Conservation (phyloP, 2,329 filamentous ascomycete species). For the Parafenestella ontariensis region DNA sequence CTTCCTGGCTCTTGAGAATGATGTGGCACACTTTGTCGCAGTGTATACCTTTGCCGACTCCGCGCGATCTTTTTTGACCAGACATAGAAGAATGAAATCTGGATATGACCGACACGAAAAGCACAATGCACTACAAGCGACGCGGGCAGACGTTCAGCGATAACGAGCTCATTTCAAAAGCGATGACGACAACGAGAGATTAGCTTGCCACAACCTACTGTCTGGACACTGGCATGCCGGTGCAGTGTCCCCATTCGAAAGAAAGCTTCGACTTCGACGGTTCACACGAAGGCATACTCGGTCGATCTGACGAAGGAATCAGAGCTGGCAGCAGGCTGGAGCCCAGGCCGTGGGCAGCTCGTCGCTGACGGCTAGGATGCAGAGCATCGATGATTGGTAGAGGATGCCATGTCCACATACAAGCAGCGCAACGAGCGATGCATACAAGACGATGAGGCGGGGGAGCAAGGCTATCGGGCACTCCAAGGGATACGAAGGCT, state of each 20-base stretch:
- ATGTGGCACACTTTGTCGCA: constrained; percentile 21
- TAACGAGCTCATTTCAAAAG: background rate
- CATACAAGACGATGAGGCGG: constrained; percentile 8
- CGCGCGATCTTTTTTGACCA: constrained; percentile 3
- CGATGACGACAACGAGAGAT: background rate
- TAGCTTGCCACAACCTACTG: background rate
- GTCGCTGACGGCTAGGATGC: background rate
- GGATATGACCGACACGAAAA: constrained; percentile 25
- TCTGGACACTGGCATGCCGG: background rate
- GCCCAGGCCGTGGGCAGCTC: background rate
- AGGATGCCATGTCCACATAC: background rate
- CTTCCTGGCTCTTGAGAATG: constrained; percentile 26
- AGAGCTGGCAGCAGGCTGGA: background rate
- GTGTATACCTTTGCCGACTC: constrained; percentile 11
- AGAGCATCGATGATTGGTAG: background rate
- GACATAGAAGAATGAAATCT: constrained; percentile 13
- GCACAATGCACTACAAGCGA: constrained; percentile 25
- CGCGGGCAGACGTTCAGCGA: constrained; percentile 24
- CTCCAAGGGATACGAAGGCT: constrained; percentile 7
- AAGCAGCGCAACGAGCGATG: background rate
- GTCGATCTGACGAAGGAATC: background rate
- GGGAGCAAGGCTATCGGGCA: constrained; percentile 4
- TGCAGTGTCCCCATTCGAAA: background rate
- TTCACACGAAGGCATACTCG: background rate
- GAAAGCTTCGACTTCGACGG: background rate